phyloP scores from a whole-genome alignment of 305 asterid genomes.

The Ilex paraguariensis region DNA sequence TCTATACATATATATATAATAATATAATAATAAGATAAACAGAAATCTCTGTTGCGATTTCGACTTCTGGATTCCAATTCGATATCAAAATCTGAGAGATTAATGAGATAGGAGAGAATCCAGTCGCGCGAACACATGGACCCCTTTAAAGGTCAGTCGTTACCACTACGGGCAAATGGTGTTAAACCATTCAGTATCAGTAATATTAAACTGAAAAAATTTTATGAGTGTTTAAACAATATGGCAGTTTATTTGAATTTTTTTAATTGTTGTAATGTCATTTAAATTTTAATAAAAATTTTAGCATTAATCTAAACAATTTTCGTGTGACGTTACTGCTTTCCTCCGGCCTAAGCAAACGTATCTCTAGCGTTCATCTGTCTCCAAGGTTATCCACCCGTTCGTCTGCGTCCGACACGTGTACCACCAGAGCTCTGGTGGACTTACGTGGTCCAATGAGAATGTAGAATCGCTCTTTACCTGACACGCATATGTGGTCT shows the following conservation, averaged over 20 bases:
- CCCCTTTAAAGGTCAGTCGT: constrained; percentile 11
- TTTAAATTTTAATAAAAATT: too few species aligned
- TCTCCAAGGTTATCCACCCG: constrained; percentile 29
- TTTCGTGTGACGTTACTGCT: constrained; percentile 11
- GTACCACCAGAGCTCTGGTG: constrained; percentile 5
- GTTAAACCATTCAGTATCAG: too few species aligned
- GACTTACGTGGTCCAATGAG: constrained; percentile 31
- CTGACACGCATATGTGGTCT: constrained; percentile 18
- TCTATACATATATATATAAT: background rate
- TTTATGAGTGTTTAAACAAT: too few species aligned
- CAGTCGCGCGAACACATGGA: background rate
- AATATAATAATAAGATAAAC: background rate
- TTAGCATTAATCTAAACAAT: too few species aligned
- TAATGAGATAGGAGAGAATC: background rate
- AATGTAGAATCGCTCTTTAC: background rate
- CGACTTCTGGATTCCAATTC: too few species aligned
- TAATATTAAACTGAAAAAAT: too few species aligned
- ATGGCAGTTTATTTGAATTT: too few species aligned
- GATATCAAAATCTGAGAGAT: too few species aligned
- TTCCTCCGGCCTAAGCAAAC: constrained; percentile 15
- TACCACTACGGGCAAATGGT: background rate
- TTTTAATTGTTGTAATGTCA: too few species aligned
- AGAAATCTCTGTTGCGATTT: background rate
- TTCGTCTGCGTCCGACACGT: too few species aligned
- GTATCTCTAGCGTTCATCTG: constrained; percentile 29